A percentile compares a stretch with the other conserved stretches of the same genome.
phyloP scores from a whole-genome alignment of 352 stramenopile species.

The Phytophthora citricola region DNA sequence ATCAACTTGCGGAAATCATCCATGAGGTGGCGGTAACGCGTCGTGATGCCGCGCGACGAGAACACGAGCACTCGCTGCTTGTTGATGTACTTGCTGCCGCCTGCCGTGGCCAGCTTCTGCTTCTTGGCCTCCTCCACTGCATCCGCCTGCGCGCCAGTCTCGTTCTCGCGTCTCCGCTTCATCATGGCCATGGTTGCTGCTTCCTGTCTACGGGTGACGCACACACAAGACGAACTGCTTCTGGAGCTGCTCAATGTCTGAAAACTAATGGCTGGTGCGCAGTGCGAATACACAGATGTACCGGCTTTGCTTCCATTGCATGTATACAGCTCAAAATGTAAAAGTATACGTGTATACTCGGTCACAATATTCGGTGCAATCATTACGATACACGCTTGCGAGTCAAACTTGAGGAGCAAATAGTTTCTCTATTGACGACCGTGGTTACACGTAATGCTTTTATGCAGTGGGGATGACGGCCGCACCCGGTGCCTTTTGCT shows the following conservation, averaged over 20 bases:
- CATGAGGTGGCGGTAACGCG: constrained; percentile 97
- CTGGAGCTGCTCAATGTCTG: constrained; percentile 9
- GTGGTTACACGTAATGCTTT: constrained; percentile 1
- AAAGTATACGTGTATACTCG: neutral
- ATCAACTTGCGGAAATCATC: constrained; percentile 98
- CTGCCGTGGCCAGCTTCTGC: constrained; percentile 39
- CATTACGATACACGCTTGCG: too few relatives aligned
- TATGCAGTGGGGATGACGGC: constrained; percentile 14
- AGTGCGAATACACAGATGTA: constrained; percentile 8
- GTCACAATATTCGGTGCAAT: neutral
- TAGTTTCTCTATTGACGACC: constrained; percentile 7
- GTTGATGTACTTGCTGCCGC: constrained; percentile 81
- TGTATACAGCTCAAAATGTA: neutral
- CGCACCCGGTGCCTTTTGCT: constrained; percentile 21
- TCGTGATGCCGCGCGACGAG: constrained; percentile 92
- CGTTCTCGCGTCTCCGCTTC: constrained; percentile 51
- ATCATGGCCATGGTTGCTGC: constrained; percentile 42
- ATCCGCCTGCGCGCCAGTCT: constrained; percentile 40
- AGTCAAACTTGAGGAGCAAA: too few relatives aligned
- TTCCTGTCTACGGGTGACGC: neutral
- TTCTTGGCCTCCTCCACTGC: constrained; percentile 44
- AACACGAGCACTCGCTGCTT: constrained; percentile 95
- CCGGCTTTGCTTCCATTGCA: neutral
- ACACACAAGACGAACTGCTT: constrained; percentile 7
- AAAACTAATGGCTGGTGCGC: constrained; percentile 39